A percentile compares a stretch with the other conserved stretches of the same genome.
Evolutionary conservation across 1,284 basidiomycete species (phyloP).

Genomic region (Peniophora sp.): DNA sequence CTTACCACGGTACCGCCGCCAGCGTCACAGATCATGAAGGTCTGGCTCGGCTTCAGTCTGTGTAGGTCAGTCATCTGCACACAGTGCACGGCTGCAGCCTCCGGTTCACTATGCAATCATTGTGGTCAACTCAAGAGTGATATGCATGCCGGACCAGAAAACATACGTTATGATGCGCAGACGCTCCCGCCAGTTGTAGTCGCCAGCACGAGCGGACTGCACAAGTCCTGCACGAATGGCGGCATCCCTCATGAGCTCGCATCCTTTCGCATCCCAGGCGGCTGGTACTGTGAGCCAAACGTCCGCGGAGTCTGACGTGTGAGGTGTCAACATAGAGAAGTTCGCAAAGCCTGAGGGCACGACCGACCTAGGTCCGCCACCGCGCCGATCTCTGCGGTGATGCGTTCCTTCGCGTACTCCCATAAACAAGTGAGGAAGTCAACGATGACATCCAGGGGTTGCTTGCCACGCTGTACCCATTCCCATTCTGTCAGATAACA

Average conservation of each 20-base stretch:
- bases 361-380: conserved; percentile 71
- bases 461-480: conserved; percentile 56
- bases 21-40: conserved; percentile 75
- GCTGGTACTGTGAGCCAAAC: conserved; percentile 80
- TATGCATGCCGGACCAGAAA: neutral
- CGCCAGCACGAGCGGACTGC: conserved; percentile 60
- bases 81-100: conserved; percentile 80
- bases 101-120: conserved; percentile 49
- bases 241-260: conserved; percentile 74
- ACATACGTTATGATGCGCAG: conserved; percentile 68
- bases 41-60: conserved; percentile 67
- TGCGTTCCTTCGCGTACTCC: conserved; percentile 79
- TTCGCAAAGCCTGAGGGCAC: neutral
- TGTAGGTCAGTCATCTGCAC: conserved; percentile 71
- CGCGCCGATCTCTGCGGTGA: conserved; percentile 73
- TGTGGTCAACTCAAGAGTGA: conserved; percentile 1
- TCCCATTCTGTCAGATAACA: neutral
- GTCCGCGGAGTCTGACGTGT: conserved; percentile 56
- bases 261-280: conserved; percentile 77
- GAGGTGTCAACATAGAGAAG: neutral
- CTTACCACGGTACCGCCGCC: conserved; percentile 72
- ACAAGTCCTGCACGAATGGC: conserved; percentile 74
- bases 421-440: conserved; percentile 76
- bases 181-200: conserved; percentile 67
- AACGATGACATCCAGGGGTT: conserved; percentile 64